Conservation (phyloP, 345 rosid species). For the Heritiera littoralis region DNA sequence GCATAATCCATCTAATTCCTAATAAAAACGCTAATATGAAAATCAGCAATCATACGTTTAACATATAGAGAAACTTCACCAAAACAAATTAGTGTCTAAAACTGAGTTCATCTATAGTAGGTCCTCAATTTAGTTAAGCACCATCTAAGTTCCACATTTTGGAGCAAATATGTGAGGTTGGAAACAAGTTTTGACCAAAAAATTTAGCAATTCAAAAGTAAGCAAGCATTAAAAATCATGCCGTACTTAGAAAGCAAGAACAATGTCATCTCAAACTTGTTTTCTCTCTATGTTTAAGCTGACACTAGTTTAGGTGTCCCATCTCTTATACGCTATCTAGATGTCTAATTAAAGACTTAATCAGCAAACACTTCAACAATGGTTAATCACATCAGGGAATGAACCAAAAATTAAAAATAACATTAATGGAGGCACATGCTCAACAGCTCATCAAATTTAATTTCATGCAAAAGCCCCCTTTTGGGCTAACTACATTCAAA, state of each 20-base stretch:
- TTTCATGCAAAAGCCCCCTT: constrained; percentile 6
- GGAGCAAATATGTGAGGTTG: background rate
- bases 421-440: background rate
- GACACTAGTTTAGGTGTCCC: background rate
- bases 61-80: background rate
- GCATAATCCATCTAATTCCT: constrained; percentile 1
- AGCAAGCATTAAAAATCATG: background rate
- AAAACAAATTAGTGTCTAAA: background rate
- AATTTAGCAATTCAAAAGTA: background rate
- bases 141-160: background rate
- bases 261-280: background rate
- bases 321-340: background rate
- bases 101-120: background rate
- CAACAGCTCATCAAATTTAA: background rate
- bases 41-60: background rate
- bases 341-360: background rate
- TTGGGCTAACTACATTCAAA: background rate
- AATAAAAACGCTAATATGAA: background rate
- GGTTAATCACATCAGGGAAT: background rate
- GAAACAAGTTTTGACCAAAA: background rate
- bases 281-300: background rate
- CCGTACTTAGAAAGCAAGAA: background rate
- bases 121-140: background rate
- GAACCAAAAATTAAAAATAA: background rate
- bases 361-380: background rate